phyloP scores from a whole-genome alignment of 2,329 filamentous ascomycete genomes.

The Basipetospora chlamydospora region DNA sequence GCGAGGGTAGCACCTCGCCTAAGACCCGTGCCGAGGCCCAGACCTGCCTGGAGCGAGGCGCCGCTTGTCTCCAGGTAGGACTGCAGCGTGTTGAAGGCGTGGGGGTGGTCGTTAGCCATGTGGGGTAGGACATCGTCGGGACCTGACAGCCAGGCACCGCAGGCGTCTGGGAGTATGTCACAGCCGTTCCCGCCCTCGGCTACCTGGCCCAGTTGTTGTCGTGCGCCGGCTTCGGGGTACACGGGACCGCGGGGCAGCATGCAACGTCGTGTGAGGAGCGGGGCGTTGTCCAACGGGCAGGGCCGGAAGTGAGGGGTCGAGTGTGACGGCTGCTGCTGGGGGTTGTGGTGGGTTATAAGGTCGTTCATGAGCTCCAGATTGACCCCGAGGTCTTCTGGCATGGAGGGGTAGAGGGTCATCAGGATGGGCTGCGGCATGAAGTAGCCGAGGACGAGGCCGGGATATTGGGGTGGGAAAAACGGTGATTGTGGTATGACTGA shows the following conservation, averaged over 20 bases:
- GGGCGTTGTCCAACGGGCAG: conserved; percentile 8
- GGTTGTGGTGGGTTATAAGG: conserved; percentile 7
- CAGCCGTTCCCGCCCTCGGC: conserved; percentile 4
- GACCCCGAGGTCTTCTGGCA: conserved; percentile 1
- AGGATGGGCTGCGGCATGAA: background rate
- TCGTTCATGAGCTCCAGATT: conserved; percentile 5
- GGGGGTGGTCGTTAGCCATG: conserved; percentile 7
- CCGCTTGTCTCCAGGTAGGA: conserved; percentile 5
- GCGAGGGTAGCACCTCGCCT: no score
- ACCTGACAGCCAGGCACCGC: conserved; percentile 8
- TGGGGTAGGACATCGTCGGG: conserved; percentile 7
- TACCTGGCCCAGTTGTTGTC: conserved; percentile 1
- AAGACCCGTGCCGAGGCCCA: no score
- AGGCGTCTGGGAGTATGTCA: conserved; percentile 6
- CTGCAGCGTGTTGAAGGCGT: conserved; percentile 6
- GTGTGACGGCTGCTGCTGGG: conserved; percentile 4
- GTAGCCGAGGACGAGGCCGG: background rate
- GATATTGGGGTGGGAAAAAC: background rate
- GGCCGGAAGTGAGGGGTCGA: conserved; percentile 7
- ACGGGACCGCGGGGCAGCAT: conserved; percentile 10
- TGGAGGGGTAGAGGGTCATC: conserved; percentile 2
- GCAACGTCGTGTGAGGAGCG: conserved; percentile 9
- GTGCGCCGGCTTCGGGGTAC: conserved; percentile 7
- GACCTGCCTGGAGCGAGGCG: conserved; percentile 4
- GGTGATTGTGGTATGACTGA: conserved; percentile 4